Base-by-base conservation (phyloP, 192 early-diverging fungal genomes). In the Backusella australiensis region DNA sequence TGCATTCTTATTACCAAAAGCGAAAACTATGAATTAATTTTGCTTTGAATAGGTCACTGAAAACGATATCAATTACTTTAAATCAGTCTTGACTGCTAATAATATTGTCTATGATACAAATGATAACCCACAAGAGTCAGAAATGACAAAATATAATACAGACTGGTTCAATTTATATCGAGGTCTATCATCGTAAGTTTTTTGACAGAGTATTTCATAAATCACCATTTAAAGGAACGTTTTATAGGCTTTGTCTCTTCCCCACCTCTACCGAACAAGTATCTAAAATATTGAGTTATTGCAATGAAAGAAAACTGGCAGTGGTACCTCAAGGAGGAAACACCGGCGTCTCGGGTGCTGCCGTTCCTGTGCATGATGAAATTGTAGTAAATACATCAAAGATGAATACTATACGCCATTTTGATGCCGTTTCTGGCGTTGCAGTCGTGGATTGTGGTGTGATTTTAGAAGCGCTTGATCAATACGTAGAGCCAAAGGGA, bases 291-390 rank as follows among this genome's bases (percentile, higher is more conserved):
- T 79, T 98, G 34, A 83, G 82, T 49, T 95, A 99, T 80, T 99
- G 97, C 85, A 92, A 96, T 75, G 85, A 87, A 11, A 82, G 94
- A 23, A 78, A 80, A n/a, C 79, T 99, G 19, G 97, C 98, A 0
- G 92, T 99, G 17, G 95, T 96, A 8, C 96, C 98, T 23, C 98
- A 99, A 83, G 97, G 98, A 72, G 98, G 97, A 26, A 99, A 98
- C 82, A 99, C 96, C 2, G 96, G 96, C 21, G 86, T 99, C 15
- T 94, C 94, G 46, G 97, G 97, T 67, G 98, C 97, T 19, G 90
- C 92, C 46, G 94, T 97, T 1, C 95, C 96, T 11, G 96, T 99
- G 0, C 92, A 95, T 86, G 98, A 99, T 75, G 98, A 99, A 82
- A 89, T 99, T 49, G 87, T 99, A 49, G 68, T 99, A 42, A 92